phyloP scores from a whole-genome alignment of 495 filamentous ascomycete species.

The Penicillium waksmanii region DNA sequence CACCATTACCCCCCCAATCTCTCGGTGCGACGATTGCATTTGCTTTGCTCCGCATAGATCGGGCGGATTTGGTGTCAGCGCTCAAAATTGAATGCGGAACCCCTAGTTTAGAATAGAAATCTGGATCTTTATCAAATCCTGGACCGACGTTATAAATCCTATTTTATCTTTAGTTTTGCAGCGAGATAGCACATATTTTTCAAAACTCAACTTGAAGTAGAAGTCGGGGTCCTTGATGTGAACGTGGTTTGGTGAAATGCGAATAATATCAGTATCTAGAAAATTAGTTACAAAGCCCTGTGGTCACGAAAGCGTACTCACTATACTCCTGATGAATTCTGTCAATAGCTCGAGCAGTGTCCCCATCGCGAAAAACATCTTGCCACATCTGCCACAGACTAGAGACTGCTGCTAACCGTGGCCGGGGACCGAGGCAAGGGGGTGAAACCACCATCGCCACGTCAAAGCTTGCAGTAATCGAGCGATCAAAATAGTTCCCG shows the following conservation, averaged over 20 bases:
- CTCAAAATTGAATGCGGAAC: conserved; percentile 3
- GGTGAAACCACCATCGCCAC: conserved; percentile 6
- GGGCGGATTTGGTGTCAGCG: neutral
- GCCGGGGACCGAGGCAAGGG: neutral
- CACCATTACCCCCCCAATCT: neutral
- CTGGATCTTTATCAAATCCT: conserved; percentile 2
- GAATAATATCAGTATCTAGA: conserved; percentile 1
- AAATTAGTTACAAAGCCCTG: neutral
- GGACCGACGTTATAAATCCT: neutral
- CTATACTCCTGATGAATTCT: conserved; percentile 4
- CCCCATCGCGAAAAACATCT: neutral
- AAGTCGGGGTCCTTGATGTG: conserved; percentile 5
- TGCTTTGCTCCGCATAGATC: neutral
- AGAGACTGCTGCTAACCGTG: conserved; percentile 1
- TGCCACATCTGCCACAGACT: conserved; percentile 1
- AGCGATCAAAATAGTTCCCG: neutral
- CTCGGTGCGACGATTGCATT: neutral
- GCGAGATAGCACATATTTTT: neutral
- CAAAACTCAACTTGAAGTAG: neutral
- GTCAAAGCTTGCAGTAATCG: neutral
- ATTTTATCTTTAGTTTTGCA: neutral
- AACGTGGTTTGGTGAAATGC: neutral
- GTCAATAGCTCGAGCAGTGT: neutral
- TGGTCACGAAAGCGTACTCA: neutral
- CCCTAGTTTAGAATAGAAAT: neutral